Conservation (phyloP, 306 rosid genomes). For the Acmispon strigosus region DNA sequence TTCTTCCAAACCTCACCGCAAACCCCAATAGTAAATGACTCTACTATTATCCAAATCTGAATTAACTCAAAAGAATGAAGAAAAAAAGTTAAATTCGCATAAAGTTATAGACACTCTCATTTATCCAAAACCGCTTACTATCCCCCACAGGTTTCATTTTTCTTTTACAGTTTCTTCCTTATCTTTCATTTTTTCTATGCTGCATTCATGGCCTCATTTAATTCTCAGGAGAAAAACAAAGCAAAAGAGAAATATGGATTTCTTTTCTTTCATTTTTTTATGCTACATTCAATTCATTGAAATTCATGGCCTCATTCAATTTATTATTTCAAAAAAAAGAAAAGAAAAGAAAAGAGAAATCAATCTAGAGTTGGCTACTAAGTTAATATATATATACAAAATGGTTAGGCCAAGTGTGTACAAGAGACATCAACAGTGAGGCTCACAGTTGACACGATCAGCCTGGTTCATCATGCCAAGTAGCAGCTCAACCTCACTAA, state of each 20-base stretch:
- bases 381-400: conserved; percentile 25
- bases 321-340: not conserved
- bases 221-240: too few species aligned
- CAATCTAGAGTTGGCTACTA: conserved; percentile 28
- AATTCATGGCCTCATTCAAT: conserved; percentile 6
- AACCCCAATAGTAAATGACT: conserved; percentile 11
- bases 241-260: too few species aligned
- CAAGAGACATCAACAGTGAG: conserved; percentile 47
- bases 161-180: not conserved
- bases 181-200: not conserved
- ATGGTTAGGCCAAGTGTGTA: conserved; percentile 57
- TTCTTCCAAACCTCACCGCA: conserved; percentile 34
- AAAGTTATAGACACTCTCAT: not conserved
- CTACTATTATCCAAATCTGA: not conserved
- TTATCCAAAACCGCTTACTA: not conserved
- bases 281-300: not conserved
- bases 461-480: conserved; percentile 58
- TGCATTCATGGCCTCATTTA: conserved; percentile 4
- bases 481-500: conserved; percentile 32
- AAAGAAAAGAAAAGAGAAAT: not conserved
- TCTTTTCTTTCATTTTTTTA: not conserved
- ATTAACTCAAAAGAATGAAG: not conserved
- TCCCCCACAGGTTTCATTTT: conserved; percentile 1
- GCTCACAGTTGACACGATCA: conserved; percentile 63
- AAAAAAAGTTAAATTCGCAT: not conserved